These are phyloP conservation scores for Bryoglossum gracile DNA, from an alignment of 495 filamentous ascomycete genomes.

Conservation along the genomic window DNA sequence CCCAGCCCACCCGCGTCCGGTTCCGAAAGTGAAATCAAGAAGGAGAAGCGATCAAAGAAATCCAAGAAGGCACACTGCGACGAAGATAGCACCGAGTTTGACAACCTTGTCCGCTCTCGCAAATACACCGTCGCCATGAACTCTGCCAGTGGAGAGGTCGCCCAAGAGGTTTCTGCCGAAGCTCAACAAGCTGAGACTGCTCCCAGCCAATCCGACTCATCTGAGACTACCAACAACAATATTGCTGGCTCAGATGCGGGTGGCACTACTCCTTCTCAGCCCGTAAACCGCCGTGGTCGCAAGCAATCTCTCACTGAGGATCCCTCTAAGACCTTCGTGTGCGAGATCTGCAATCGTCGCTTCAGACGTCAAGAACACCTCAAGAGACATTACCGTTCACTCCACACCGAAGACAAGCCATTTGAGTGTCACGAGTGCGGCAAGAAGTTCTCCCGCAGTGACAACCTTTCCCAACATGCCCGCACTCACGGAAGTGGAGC, in stretches of 20 bases:
- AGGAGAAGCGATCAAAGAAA: constrained; percentile 60
- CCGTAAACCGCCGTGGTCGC: constrained; percentile 85
- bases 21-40: constrained; percentile 40
- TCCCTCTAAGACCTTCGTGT: constrained; percentile 96
- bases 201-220: constrained; percentile 31
- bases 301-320: constrained; percentile 99
- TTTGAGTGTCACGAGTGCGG: constrained; percentile 96
- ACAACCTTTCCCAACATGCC: constrained; percentile 94
- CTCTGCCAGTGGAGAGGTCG: constrained; percentile 32
- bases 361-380: constrained; percentile 99
- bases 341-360: constrained; percentile 88
- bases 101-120: constrained; percentile 29
- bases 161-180: constrained; percentile 29
- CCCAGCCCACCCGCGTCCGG: constrained; percentile 41
- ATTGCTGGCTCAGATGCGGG: constrained; percentile 27
- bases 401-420: constrained; percentile 97
- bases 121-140: constrained; percentile 39
- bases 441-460: constrained; percentile 97
- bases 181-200: constrained; percentile 29
- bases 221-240: constrained; percentile 29
- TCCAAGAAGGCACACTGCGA: constrained; percentile 32
- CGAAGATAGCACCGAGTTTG: constrained; percentile 34
- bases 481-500: constrained; percentile 88
- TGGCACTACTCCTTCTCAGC: constrained; percentile 38
- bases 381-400: constrained; percentile 96